Conservation (phyloP, 1,139 yeast genomes). For the Keqinozyma sinolaborantium region DNA sequence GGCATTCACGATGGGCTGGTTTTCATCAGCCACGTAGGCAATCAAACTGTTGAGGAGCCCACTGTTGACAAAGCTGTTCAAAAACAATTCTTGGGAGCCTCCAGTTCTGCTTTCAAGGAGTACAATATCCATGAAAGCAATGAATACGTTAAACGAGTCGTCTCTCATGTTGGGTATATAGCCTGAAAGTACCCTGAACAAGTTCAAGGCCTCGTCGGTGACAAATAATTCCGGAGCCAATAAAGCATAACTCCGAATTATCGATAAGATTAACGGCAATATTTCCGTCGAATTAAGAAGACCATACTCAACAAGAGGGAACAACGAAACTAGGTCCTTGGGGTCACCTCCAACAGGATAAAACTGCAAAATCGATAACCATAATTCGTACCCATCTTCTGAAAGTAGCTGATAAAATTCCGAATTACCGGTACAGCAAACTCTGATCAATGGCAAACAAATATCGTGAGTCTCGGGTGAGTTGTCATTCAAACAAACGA, state of each 20-base stretch:
- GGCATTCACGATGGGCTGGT: conserved; percentile 44
- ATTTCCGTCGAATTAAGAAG: conserved; percentile 70
- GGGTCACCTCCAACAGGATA: conserved; percentile 27
- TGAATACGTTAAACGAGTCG: conserved; percentile 57
- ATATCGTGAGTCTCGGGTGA: conserved; percentile 60
- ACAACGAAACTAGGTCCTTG: conserved; percentile 36
- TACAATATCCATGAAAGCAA: conserved; percentile 59
- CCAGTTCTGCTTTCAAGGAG: conserved; percentile 24
- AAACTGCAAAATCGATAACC: conserved; percentile 70
- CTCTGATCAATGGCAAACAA: conserved; percentile 62
- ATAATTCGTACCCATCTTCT: conserved; percentile 87
- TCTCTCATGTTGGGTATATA: conserved; percentile 66
- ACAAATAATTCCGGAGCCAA: conserved; percentile 50
- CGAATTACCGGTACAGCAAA: conserved; percentile 59
- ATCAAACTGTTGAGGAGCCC: conserved; percentile 47
- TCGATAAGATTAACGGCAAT: conserved; percentile 61
- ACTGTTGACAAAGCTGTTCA: conserved; percentile 39
- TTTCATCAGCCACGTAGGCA: conserved; percentile 44
- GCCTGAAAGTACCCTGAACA: conserved; percentile 52
- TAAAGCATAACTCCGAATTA: conserved; percentile 69
- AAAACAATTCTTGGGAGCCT: conserved; percentile 19
- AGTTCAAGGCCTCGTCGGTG: conserved; percentile 26
- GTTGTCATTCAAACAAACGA: conserved; percentile 59
- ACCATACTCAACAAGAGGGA: conserved; percentile 48
- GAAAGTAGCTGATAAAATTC: conserved; percentile 60